Conservation (phyloP, 2,329 filamentous ascomycete genomes). For the Penicillium vulpinum region DNA sequence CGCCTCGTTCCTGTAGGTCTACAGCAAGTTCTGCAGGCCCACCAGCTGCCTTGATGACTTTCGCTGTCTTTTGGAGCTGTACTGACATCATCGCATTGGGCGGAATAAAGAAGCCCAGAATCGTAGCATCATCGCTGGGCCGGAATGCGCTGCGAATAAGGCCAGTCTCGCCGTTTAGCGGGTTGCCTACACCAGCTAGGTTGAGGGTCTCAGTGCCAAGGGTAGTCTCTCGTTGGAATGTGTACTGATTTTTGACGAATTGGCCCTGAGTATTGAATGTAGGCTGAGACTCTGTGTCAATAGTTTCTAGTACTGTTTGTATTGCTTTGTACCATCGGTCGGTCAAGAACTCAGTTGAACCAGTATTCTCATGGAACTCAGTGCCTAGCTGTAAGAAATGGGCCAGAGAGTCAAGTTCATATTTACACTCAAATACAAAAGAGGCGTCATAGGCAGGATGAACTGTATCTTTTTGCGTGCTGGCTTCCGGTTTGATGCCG, state of each 20-base stretch:
- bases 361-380: conserved; percentile 79
- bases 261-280: conserved; percentile 74
- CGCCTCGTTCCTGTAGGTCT: conserved; percentile 57
- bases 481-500: conserved; percentile 67
- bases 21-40: conserved; percentile 55
- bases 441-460: conserved; percentile 82
- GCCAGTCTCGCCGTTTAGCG: conserved; percentile 78
- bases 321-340: conserved; percentile 77
- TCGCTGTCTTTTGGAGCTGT: conserved; percentile 74
- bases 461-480: conserved; percentile 79
- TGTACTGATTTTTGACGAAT: conserved; percentile 75
- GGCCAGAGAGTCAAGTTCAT: conserved; percentile 92
- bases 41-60: conserved; percentile 61
- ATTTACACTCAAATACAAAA: conserved; percentile 96
- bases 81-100: conserved; percentile 95
- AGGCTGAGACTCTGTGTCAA: conserved; percentile 74
- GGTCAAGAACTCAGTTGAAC: conserved; percentile 75
- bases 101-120: conserved; percentile 91
- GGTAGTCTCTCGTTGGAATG: conserved; percentile 78
- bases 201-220: conserved; percentile 87
- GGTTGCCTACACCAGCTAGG: conserved; percentile 83
- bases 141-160: conserved; percentile 89
- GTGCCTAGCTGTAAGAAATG: conserved; percentile 85
- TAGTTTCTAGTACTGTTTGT: conserved; percentile 68
- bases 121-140: conserved; percentile 92